Evolutionary conservation across 805 yeast genomes (phyloP), one percentile per base, ranked within the genome.

Genomic region (Cephaloascus fragrans): DNA sequence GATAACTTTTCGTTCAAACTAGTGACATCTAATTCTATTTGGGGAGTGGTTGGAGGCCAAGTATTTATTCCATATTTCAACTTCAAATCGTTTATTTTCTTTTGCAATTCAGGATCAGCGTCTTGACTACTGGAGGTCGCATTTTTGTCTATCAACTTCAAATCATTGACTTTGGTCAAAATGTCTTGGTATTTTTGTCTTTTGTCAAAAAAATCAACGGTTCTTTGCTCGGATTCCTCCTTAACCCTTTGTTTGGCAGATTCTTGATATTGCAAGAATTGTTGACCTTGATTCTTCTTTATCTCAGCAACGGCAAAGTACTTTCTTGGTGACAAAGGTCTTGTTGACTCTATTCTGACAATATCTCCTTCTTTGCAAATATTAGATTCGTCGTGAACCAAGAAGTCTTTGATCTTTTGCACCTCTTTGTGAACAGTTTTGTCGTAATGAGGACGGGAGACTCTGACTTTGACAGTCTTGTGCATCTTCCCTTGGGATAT

Each of bases 401-500:
- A 64, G 58, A 76, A 88, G 53, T 86, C 94, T 52, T 83, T 84
- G 65, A 88, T 76, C 52, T 74, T 78, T 51, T 83, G 64, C 48
- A 85, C 70, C 47, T 85, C 86, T 62, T 83, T 84, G 56, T 83
- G 83, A 45, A 85, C 73, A 43, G 69, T 64, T 42, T 73, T 73
- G 59, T 87, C 83, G 67, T 80, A 86, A 34, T 75, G 74, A 52
- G 79, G 80, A 35, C 79, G 79, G 56, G 83, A 82, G 26, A 90
- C 89, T 44, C 96, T 75, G 43, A 90, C 97, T 64, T 88, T 89
- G 46, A 90, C 88, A 41, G 97, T 90, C 67, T 90, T 93, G 62
- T 75, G 73, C 96, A 89, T 93, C 59, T 87, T 87, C 34, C 97
- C 97, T 55, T 89, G 97, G 37, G 96, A 87, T 26, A 88, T 80